A percentile compares a stretch with the other conserved stretches of the same genome.
Evolutionary conservation across 2,329 filamentous ascomycete species (phyloP).

Genomic region (Mycocentrospora acerina): DNA sequence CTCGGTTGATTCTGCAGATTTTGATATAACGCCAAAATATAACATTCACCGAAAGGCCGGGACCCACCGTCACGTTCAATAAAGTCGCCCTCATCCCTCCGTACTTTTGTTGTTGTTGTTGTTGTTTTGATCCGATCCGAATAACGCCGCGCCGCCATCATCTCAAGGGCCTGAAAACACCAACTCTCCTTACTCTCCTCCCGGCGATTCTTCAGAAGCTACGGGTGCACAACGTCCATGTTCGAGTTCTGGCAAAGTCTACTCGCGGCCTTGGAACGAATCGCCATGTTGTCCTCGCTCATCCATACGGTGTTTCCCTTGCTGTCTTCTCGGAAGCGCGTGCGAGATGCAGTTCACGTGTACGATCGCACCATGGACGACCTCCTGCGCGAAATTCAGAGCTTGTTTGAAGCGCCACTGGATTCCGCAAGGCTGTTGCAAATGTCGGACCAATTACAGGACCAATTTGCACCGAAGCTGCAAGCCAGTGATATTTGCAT

Average conservation of each 20-base stretch:
- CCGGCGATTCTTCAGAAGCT: constrained; percentile 18
- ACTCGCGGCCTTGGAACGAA: constrained; percentile 39
- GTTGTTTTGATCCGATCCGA: no score
- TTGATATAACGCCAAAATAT: constrained; percentile 31
- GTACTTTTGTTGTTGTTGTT: constrained; percentile 14
- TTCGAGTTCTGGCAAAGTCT: constrained; percentile 44
- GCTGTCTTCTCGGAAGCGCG: constrained; percentile 35
- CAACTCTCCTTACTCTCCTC: constrained; percentile 18
- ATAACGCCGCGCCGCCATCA: constrained; percentile 37
- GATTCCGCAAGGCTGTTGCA: constrained; percentile 43
- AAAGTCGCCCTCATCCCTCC: not conserved
- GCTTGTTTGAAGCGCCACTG: constrained; percentile 48
- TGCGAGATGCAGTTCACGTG: constrained; percentile 42
- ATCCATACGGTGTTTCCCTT: constrained; percentile 42
- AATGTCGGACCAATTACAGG: constrained; percentile 49
- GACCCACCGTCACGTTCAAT: constrained; percentile 29
- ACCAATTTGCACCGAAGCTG: constrained; percentile 58
- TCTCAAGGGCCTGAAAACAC: constrained; percentile 22
- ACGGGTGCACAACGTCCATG: constrained; percentile 40
- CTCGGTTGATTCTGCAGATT: constrained; percentile 15
- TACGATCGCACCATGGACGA: constrained; percentile 52
- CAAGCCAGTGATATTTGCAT: constrained; percentile 61
- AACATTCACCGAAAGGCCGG: constrained; percentile 22
- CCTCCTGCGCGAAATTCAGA: constrained; percentile 47
- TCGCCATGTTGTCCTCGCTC: constrained; percentile 45